Evolutionary conservation across 2,329 filamentous ascomycete genomes (phyloP).

Genomic region (Grosmannia huntii): DNA sequence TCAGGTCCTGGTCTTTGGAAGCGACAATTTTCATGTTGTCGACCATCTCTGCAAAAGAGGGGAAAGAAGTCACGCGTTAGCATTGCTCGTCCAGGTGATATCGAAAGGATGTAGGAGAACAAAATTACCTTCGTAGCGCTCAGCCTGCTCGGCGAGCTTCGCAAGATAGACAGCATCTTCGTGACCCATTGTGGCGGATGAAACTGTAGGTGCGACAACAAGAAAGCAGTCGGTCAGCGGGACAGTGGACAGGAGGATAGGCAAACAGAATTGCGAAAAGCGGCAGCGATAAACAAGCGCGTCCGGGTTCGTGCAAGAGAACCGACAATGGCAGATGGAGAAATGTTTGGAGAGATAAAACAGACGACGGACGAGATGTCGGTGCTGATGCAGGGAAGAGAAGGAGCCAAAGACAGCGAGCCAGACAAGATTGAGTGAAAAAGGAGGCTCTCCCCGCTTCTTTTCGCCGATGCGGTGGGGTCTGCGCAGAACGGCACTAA

Average conservation of each 20-base stretch:
- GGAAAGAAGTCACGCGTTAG: constrained; percentile 6
- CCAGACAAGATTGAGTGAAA: constrained; percentile 10
- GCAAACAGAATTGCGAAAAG: not conserved
- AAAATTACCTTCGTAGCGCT: constrained; percentile 89
- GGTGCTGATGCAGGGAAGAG: not conserved
- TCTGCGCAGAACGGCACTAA: constrained; percentile 10
- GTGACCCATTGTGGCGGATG: constrained; percentile 75
- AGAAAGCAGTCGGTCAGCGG: constrained; percentile 2
- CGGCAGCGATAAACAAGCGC: not conserved
- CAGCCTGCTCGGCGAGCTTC: constrained; percentile 99
- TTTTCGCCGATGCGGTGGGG: constrained; percentile 12
- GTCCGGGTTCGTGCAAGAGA: not conserved
- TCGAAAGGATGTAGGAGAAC: no score
- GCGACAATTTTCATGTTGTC: constrained; percentile 99
- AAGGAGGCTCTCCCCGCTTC: constrained; percentile 14
- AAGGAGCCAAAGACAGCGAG: not conserved
- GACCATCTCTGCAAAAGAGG: constrained; percentile 68
- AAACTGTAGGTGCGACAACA: constrained; percentile 12
- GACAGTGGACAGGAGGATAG: not conserved
- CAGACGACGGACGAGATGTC: not conserved
- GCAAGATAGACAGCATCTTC: constrained; percentile 99
- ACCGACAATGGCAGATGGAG: not conserved
- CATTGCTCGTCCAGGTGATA: not conserved
- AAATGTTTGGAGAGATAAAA: not conserved
- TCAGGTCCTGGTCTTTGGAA: constrained; percentile 69